Base-by-base conservation (phyloP, 2,329 filamentous ascomycete genomes). In the Sclerotinia glacialis region DNA sequence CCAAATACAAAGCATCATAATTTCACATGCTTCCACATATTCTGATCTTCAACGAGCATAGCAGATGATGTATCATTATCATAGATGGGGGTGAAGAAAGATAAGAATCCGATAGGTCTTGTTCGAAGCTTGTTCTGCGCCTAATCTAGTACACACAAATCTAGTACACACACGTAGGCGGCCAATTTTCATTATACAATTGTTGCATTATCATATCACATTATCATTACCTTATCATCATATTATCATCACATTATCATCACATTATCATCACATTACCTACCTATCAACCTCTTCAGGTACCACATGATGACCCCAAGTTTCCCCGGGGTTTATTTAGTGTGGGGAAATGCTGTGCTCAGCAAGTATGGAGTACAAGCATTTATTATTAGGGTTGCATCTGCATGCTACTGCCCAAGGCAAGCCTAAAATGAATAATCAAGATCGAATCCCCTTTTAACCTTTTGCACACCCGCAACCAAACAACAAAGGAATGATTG, bases 401-500 rank as follows among this genome's bases (percentile, higher is more conserved):
- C n/a, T 53, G 12, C 50, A 34, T 42, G 14, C 37, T 18, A 37
- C 34, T 18, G 37, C 23, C 16, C 55, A 58, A 31, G 18, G 16
- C 55, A 58, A n/a, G 55, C 55, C 26, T 8, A n/a, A 44, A 28
- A 31, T 28, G 9, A 42, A n/a, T 28, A 5, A 40, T 23, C 5
- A 37, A 34, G 52, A 37, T 34, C n/a, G 31, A 21, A 12, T 18
- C 52, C 31, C 52, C 21, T 54, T 54, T 54, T 40, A 16, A 18
- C 52, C 21, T 54, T 54, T 54, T 40, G 5, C 37, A 40, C 12
- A 16, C 37, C 59, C 34, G 60, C 60, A 54, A 63, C 23, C 37
- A 52, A 63, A 53, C 60, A 42, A 53, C 49, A 63, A 63, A 61
- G 58, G 37, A 12, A 21, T 11, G 42, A n/a, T n/a, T 46, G 21